Conservation (phyloP, 2,329 filamentous ascomycete genomes). For the Furcasterigmium sp. region DNA sequence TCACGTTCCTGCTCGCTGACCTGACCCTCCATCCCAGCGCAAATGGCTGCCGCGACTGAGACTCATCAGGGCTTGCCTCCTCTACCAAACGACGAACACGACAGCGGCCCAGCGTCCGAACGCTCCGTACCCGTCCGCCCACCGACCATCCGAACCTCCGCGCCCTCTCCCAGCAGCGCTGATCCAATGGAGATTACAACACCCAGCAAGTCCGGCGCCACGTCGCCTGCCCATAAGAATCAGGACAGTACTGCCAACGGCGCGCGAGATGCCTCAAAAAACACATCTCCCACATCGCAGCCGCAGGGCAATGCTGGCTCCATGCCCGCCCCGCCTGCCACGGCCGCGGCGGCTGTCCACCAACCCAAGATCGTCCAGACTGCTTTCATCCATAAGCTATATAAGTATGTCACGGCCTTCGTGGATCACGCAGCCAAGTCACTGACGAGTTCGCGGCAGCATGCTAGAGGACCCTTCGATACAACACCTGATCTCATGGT, state of each 20-base stretch:
- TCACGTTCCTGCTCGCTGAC: neutral
- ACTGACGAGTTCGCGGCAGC: too few species aligned
- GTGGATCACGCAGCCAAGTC: neutral
- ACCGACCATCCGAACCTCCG: conserved; percentile 54
- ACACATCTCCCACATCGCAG: conserved; percentile 33
- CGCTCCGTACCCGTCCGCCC: conserved; percentile 49
- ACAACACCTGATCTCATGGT: conserved; percentile 96
- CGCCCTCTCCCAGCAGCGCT: conserved; percentile 41
- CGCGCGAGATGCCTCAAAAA: conserved; percentile 26
- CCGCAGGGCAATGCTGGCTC: conserved; percentile 24
- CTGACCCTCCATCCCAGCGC: conserved; percentile 25
- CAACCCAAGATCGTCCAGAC: conserved; percentile 98
- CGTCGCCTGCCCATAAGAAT: conserved; percentile 6
- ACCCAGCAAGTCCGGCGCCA: conserved; percentile 37
- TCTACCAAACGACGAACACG: conserved; percentile 31
- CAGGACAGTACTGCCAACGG: conserved; percentile 18
- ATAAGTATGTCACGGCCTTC: conserved; percentile 63
- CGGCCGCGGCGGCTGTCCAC: conserved; percentile 71
- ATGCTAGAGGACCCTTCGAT: conserved; percentile 96
- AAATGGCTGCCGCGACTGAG: conserved; percentile 50
- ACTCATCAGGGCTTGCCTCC: conserved; percentile 39
- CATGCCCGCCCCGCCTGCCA: conserved; percentile 46
- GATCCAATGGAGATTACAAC: conserved; percentile 59
- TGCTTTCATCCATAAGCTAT: conserved; percentile 97
- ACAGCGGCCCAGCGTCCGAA: conserved; percentile 42